Evolutionary conservation across 768 basidiomycete species (phyloP), one percentile per base, ranked within the genome.

Genomic region (Pholiota microspora): DNA sequence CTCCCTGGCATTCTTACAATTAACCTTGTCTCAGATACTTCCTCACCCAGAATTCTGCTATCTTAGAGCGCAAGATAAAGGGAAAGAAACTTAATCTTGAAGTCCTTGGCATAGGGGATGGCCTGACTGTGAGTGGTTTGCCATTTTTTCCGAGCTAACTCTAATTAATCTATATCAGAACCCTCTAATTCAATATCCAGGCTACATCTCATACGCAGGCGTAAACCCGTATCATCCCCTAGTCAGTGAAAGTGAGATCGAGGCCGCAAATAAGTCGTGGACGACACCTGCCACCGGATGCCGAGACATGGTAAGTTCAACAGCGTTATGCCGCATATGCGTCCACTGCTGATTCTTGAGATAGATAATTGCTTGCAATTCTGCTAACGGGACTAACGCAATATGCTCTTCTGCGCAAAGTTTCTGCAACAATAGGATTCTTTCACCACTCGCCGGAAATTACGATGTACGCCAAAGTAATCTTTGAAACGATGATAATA

Each of bases 61-160:
- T 87, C 45, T 70, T 71, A 3, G 68, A 69, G 3, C 79, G 80
- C 8, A 72, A 66, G 0, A 59, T 80, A 5, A 58, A 66, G 2
- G 84, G 83, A 2, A 55, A 78, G 4, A 69, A 69, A 3, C 74
- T 87, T 45, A 85, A 85, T 59, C 75, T 87, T 12, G 77, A 83
- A 62, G 72, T 77, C 21, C 75, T 85, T 16, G 85, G 82, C 10
- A 72, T 87, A 16, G 84, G 85, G 9, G 75, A 87, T 60, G 84
- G 84, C 8, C 65, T 85, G 16, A 85, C 83, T 4, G 83, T 84
- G 65, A 7, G 73, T 48, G 15, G 16, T 27, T 1, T 7, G 4
- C 12, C 16, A 7, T 12, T 21, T 45, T 15, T 42, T 38, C 15
- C 8, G 24, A 16, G 15, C n/a, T 36, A 7, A 29, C 10, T 4